phyloP scores from a whole-genome alignment of 345 rosid genomes.

The Nasturtium officinale region DNA sequence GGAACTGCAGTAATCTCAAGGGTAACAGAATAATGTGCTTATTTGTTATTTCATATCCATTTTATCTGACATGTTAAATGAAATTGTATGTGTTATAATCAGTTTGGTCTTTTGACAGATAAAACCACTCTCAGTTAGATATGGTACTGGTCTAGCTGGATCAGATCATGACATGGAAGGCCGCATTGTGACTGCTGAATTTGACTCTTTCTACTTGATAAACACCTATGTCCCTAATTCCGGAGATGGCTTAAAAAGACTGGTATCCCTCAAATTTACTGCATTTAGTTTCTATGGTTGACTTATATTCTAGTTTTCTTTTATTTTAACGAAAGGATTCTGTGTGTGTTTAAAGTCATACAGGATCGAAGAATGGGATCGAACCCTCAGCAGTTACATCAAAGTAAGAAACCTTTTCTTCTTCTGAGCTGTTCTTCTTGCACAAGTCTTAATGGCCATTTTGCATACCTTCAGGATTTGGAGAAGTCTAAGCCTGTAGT shows the following conservation, averaged over 20 bases:
- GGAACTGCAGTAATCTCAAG: constrained; percentile 94
- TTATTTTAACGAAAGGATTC: constrained; percentile 10
- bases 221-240: constrained; percentile 86
- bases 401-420: constrained; percentile 56
- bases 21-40: constrained; percentile 48
- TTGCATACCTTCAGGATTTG: constrained; percentile 59
- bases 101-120: constrained; percentile 53
- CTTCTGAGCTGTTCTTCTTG: neutral
- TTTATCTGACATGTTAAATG: neutral
- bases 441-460: neutral
- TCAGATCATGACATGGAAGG: constrained; percentile 89
- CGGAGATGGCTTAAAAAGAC: constrained; percentile 94
- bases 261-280: constrained; percentile 53
- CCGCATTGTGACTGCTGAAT: constrained; percentile 83
- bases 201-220: constrained; percentile 77
- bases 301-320: neutral
- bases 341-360: constrained; percentile 55
- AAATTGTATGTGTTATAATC: constrained; percentile 8
- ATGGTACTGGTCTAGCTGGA: constrained; percentile 78
- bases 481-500: constrained; percentile 95
- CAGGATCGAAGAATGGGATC: constrained; percentile 83
- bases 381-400: constrained; percentile 70
- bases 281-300: constrained; percentile 27
- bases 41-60: constrained; percentile 14
- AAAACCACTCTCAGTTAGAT: constrained; percentile 85